Percentiles rank a stretch among this genome's conserved stretches.
Evolutionary conservation across 345 rosid species (phyloP).

Genomic region (Populus nigra): DNA sequence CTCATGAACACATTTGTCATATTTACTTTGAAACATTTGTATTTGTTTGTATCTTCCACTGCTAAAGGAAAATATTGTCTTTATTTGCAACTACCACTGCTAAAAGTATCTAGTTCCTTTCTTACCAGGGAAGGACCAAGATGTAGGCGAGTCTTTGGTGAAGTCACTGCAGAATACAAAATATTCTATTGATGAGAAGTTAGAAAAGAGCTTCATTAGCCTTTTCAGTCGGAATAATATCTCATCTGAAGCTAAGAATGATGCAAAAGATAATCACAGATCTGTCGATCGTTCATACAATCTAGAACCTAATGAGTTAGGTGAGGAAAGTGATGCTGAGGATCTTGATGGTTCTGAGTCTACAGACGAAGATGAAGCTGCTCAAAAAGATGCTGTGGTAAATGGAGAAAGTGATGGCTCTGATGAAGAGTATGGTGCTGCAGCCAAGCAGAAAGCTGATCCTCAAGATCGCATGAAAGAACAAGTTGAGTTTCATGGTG

Average conservation of each 20-base stretch:
- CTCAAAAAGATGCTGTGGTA: conserved; percentile 13
- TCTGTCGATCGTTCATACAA: conserved; percentile 26
- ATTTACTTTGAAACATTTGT: background rate
- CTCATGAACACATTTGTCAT: background rate
- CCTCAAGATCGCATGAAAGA: conserved; percentile 32
- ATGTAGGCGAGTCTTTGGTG: conserved; percentile 80
- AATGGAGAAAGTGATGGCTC: conserved; percentile 21
- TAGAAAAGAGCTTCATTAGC: conserved; percentile 69
- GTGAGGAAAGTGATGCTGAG: conserved; percentile 34
- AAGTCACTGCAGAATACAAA: conserved; percentile 80
- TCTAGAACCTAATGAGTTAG: conserved; percentile 31
- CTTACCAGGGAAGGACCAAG: conserved; percentile 60
- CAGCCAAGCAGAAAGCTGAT: conserved; percentile 20
- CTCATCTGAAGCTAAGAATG: conserved; percentile 33
- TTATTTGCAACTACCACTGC: background rate
- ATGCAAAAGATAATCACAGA: conserved; percentile 32
- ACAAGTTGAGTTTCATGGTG: conserved; percentile 57
- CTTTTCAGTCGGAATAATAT: conserved; percentile 51
- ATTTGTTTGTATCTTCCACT: background rate
- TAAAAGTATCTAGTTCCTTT: conserved; percentile 1
- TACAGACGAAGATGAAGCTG: conserved; percentile 38
- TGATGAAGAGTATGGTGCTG: conserved; percentile 33
- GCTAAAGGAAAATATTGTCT: too few relatives aligned
- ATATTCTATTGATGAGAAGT: conserved; percentile 81
- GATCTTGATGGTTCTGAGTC: conserved; percentile 45